Evolutionary conservation across 1,284 basidiomycete genomes (phyloP), one percentile per base, ranked within the genome.

Genomic region (Ustilago crameri): DNA sequence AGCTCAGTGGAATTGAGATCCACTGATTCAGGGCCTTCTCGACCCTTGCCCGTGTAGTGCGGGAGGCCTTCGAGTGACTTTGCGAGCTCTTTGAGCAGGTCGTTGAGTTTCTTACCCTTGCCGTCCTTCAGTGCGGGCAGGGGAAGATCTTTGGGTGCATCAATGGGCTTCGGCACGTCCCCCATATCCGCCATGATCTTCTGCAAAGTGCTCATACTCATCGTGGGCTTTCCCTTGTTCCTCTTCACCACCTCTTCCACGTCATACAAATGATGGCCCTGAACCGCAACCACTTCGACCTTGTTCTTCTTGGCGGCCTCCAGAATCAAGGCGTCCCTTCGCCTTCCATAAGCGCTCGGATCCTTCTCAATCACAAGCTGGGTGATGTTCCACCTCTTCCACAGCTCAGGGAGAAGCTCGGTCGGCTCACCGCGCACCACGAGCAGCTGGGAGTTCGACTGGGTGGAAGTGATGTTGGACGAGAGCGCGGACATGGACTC

Each of bases 381-480:
- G 5, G 85, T 86, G 41, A 87, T 86, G 10, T 82, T 77, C 86
- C 86, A 87, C 24, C 83, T 76, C 61, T 85, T 83, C 74, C 83
- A 86, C 9, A 87, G 66, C 43, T 82, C 79, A 15, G 84, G 85
- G 26, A 87, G 73, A 15, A 86, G 80, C 22, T 82, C 79, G 37
- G 84, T 80, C 0, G 86, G 86, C 47, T 84, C 79, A 26, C 87
- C 87, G 35, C 87, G 83, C 44, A 87, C 74, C 22, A 87, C 85
- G 58, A 85, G 84, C 12, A 87, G 79, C 59, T 85, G 84, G 23
- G 85, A 84, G 12, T 79, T 71, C 5, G 77, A 53, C 56, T 87
- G 86, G 18, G 85, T 66, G 5, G 68, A 64, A 3, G 83, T 84
- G 55, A 87, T 81, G 32, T 79, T 70, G 12, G 77, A 68, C 15